Evolutionary conservation across 768 basidiomycete genomes (phyloP).

Genomic region (Amanita molliuscula): DNA sequence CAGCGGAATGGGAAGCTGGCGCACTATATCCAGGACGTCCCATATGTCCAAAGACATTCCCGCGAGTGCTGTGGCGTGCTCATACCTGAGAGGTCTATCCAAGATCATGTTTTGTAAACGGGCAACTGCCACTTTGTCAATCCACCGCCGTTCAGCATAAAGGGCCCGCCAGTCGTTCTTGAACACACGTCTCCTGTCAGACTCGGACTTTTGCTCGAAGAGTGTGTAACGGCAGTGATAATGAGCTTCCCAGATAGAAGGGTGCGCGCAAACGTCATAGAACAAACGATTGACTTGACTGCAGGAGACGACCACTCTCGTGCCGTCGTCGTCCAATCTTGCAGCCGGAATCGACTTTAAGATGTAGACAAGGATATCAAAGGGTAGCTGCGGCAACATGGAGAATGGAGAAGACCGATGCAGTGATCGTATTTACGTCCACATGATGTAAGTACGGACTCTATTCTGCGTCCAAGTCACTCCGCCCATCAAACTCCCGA

Average conservation of each 20-base stretch:
- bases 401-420: neutral
- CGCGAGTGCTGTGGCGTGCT: constrained; percentile 27
- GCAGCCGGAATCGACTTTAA: constrained; percentile 13
- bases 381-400: constrained; percentile 15
- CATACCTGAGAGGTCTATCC: constrained; percentile 25
- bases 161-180: constrained; percentile 33
- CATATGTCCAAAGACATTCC: constrained; percentile 42
- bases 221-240: constrained; percentile 40
- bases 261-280: constrained; percentile 30
- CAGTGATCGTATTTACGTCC: neutral
- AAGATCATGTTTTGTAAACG: constrained; percentile 31
- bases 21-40: constrained; percentile 37
- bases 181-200: constrained; percentile 16
- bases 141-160: constrained; percentile 32
- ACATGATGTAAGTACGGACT: constrained; percentile 7
- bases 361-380: constrained; percentile 20
- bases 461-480: constrained; percentile 15
- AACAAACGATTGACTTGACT: constrained; percentile 26
- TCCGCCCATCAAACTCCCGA: constrained; percentile 44
- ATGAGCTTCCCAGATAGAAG: constrained; percentile 41
- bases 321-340: constrained; percentile 13
- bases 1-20: constrained; percentile 22
- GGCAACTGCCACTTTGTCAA: constrained; percentile 31
- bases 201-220: constrained; percentile 25
- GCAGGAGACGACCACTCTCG: constrained; percentile 28